These are phyloP conservation scores for Cordyceps farinosa DNA, from an alignment of 2,329 filamentous ascomycete species.

Conservation along the genomic window DNA sequence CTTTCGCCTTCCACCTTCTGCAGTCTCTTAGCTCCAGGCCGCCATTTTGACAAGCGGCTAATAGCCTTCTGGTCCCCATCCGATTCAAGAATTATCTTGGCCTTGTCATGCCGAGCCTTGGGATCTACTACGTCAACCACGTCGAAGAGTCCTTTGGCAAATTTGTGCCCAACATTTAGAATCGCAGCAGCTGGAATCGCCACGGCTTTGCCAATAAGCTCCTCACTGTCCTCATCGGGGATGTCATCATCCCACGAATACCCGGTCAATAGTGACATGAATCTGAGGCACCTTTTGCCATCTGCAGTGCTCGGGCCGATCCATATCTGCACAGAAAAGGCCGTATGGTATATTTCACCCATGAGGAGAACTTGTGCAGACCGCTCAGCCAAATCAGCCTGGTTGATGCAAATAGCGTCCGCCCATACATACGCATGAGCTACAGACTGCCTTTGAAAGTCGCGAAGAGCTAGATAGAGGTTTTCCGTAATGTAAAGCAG, in stretches of 20 bases:
- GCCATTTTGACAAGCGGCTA: not conserved
- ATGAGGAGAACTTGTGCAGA: not conserved
- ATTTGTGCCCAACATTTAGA: not conserved
- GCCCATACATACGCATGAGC: not conserved
- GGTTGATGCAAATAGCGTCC: not conserved
- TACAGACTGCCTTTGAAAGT: not conserved
- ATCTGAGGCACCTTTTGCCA: not conserved
- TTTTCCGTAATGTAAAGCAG: not conserved
- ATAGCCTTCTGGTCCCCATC: not conserved
- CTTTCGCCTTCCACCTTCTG: not conserved
- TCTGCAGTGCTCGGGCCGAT: not conserved
- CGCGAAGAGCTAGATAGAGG: not conserved
- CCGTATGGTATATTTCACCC: not conserved
- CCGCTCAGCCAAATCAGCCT: not conserved
- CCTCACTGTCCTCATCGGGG: not conserved
- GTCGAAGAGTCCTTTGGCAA: not conserved
- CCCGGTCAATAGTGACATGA: not conserved
- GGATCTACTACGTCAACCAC: not conserved
- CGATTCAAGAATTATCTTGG: not conserved
- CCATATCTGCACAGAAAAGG: not conserved
- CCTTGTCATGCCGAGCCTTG: not conserved
- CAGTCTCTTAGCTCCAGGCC: not conserved
- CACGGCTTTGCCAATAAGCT: not conserved
- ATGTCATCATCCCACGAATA: not conserved
- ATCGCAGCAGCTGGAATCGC: not conserved